A percentile compares a stretch with the other conserved stretches of the same genome.
Evolutionary conservation across 2,329 filamentous ascomycete species (phyloP).

Genomic region (Mycosphaerelloides madeirae): DNA sequence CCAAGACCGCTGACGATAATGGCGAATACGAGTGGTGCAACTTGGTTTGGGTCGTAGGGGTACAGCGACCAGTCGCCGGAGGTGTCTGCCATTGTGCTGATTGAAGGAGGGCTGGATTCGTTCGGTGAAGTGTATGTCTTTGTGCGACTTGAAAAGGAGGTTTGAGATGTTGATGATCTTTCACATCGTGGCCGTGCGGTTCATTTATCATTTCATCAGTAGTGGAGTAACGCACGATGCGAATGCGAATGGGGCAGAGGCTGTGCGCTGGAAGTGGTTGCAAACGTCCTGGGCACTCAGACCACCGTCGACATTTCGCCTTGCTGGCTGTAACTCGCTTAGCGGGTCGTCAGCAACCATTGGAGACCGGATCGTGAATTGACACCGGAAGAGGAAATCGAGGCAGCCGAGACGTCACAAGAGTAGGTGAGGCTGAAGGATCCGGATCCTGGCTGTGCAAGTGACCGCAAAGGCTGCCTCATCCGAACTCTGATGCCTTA

Average conservation of each 20-base stretch:
- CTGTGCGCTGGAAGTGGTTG: background rate
- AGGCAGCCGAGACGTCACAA: no score
- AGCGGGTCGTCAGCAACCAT: no score
- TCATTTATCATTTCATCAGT: background rate
- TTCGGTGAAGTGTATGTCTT: background rate
- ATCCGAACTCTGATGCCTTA: no score
- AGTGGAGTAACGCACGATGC: background rate
- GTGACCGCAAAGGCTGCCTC: no score
- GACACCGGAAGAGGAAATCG: no score
- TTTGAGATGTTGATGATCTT: background rate
- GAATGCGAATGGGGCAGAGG: background rate
- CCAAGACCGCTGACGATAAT: slow-evolving; percentile 46
- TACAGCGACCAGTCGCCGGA: slow-evolving; percentile 21
- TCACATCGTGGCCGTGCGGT: background rate
- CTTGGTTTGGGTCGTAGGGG: slow-evolving; percentile 47
- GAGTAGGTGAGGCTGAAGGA: no score
- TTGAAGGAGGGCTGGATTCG: background rate
- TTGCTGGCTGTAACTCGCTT: no score
- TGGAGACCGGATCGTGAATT: no score
- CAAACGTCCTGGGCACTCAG: no score
- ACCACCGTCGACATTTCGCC: no score
- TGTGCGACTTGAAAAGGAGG: background rate
- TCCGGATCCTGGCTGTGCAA: no score
- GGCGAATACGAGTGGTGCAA: slow-evolving; percentile 51
- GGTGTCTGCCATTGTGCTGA: background rate